phyloP scores from a whole-genome alignment of 768 basidiomycete genomes.

The Amanita polypyramis region DNA sequence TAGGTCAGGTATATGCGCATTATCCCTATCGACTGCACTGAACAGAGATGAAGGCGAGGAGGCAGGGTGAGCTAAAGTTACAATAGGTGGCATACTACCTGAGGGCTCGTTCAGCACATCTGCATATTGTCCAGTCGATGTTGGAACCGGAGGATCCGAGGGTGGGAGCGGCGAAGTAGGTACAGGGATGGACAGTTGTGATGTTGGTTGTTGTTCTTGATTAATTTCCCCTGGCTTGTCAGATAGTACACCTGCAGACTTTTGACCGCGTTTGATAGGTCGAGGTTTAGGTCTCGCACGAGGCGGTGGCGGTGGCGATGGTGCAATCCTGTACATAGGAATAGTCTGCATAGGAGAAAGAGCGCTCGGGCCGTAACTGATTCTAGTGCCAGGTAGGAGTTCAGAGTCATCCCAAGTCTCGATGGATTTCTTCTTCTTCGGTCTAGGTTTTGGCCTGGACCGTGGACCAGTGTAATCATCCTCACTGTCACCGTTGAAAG shows the following conservation, averaged over 20 bases:
- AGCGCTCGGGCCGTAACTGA: constrained; percentile 5
- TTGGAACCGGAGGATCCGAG: constrained; percentile 24
- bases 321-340: not conserved
- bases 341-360: not conserved
- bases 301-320: not conserved
- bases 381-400: constrained; percentile 12
- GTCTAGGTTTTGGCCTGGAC: constrained; percentile 19
- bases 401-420: constrained; percentile 6
- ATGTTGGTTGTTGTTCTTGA: constrained; percentile 11
- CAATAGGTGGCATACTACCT: constrained; percentile 22
- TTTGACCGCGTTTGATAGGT: constrained; percentile 10
- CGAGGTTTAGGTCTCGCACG: constrained; percentile 7
- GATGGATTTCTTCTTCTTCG: constrained; percentile 13
- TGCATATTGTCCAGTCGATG: constrained; percentile 7
- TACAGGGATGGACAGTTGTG: constrained; percentile 11
- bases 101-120: constrained; percentile 9
- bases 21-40: constrained; percentile 9
- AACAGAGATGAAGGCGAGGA: constrained; percentile 26
- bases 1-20: constrained; percentile 11
- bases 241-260: constrained; percentile 8
- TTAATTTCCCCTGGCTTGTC: not conserved
- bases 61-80: constrained; percentile 19
- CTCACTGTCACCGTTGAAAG: constrained; percentile 17
- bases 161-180: constrained; percentile 19
- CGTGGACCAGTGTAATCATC: constrained; percentile 20